These are phyloP conservation scores for Suhomyces bolitotheri DNA, from an alignment of 1,139 yeast species.

Conservation along the genomic window DNA sequence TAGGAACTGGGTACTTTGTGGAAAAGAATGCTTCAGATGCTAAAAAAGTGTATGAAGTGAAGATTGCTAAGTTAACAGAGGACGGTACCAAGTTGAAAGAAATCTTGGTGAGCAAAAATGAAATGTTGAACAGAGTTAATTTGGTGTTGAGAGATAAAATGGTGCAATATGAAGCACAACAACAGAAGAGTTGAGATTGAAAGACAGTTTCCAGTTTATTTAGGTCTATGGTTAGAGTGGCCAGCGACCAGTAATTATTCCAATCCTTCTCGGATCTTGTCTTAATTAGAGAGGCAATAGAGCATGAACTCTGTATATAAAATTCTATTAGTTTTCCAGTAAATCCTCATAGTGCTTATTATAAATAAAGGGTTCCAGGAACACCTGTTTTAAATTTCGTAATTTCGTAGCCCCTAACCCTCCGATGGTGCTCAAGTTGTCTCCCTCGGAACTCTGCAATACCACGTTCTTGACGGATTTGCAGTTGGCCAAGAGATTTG, in stretches of 20 bases:
- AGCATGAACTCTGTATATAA: no score
- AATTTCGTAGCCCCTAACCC: conserved; percentile 63
- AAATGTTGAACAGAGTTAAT: conserved; percentile 52
- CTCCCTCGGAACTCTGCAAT: conserved; percentile 18
- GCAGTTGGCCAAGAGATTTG: conserved; percentile 52
- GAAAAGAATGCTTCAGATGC: conserved; percentile 76
- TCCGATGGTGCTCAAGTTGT: conserved; percentile 39
- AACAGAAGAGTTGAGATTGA: no score
- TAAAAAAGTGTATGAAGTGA: conserved; percentile 66
- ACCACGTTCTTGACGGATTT: conserved; percentile 54
- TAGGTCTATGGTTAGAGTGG: no score
- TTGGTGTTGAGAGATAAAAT: conserved; percentile 49
- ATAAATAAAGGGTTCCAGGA: conserved; percentile 55
- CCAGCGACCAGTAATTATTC: no score
- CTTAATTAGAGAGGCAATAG: no score
- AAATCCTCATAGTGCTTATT: conserved; percentile 26
- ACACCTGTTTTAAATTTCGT: conserved; percentile 42
- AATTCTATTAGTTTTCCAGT: no score
- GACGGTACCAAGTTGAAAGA: conserved; percentile 75
- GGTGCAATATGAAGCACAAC: conserved; percentile 44
- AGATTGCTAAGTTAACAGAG: conserved; percentile 68
- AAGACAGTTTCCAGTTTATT: no score
- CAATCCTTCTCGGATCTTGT: no score
- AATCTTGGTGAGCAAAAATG: conserved; percentile 68
- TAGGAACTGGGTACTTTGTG: conserved; percentile 94